Conservation (phyloP, 805 yeast genomes). For the Yamadazyma olivae region DNA sequence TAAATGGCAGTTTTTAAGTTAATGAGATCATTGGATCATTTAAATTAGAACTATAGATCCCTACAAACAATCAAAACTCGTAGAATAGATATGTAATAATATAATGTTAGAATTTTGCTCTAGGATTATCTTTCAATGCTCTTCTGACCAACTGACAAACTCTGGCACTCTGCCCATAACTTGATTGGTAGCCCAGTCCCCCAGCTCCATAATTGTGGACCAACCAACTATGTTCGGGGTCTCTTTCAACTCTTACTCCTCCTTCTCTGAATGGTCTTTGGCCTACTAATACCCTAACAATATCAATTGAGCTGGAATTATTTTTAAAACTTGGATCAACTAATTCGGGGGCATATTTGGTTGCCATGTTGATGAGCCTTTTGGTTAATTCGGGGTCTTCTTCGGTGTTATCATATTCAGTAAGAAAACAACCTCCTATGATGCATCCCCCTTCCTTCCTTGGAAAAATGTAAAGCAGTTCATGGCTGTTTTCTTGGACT, state of each 20-base stretch:
- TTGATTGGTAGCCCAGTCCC: slow-evolving; percentile 75
- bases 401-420: slow-evolving; percentile 13
- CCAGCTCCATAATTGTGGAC: slow-evolving; percentile 72
- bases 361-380: slow-evolving; percentile 47
- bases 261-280: slow-evolving; percentile 36
- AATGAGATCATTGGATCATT: too few species aligned
- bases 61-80: too few species aligned
- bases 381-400: slow-evolving; percentile 43
- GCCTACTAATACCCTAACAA: slow-evolving; percentile 33
- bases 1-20: too few species aligned
- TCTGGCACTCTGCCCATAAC: slow-evolving; percentile 54
- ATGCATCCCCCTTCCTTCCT: slow-evolving; percentile 71
- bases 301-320: slow-evolving; percentile 27
- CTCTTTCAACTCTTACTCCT: slow-evolving; percentile 33
- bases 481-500: slow-evolving; percentile 30
- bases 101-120: too few species aligned
- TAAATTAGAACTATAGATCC: too few species aligned
- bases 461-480: slow-evolving; percentile 61
- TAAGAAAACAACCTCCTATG: slow-evolving; percentile 51
- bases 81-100: too few species aligned
- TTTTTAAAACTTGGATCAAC: slow-evolving; percentile 22
- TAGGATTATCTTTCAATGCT: background rate
- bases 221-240: slow-evolving; percentile 29
- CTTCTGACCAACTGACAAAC: background rate
- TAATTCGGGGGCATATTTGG: slow-evolving; percentile 37